Conservation (phyloP, 2,329 filamentous ascomycete species). For the Beauveria sp. region DNA sequence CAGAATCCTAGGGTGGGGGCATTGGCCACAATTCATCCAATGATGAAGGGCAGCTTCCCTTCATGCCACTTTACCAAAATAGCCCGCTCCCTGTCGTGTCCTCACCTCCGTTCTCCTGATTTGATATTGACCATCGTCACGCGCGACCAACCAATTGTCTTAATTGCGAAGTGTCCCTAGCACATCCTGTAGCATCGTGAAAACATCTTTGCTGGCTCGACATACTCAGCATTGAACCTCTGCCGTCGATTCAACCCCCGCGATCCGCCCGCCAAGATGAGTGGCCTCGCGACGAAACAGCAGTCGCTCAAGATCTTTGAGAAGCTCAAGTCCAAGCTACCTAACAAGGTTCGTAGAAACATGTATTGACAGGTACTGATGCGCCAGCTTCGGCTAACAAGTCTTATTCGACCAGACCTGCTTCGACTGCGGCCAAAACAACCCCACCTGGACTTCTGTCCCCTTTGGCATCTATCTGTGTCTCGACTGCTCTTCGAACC, state of each 20-base stretch:
- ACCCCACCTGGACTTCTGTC: slow-evolving; percentile 96
- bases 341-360: slow-evolving; percentile 71
- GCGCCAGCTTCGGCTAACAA: not conserved
- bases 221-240: not conserved
- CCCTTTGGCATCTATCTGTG: slow-evolving; percentile 97
- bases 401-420: slow-evolving; percentile 58
- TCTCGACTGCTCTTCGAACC: slow-evolving; percentile 93
- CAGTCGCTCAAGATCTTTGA: slow-evolving; percentile 97
- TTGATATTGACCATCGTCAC: not conserved
- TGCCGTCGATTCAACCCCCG: not conserved
- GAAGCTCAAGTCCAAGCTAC: slow-evolving; percentile 88
- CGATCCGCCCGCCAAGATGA: slow-evolving; percentile 42
- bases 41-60: slow-evolving; percentile 26
- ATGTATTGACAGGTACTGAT: not conserved
- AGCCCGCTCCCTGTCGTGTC: slow-evolving; percentile 19
- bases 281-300: slow-evolving; percentile 73
- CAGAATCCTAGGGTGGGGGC: slow-evolving; percentile 26
- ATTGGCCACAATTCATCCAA: slow-evolving; percentile 16
- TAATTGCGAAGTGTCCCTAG: not conserved
- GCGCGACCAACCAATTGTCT: not conserved
- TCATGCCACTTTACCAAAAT: slow-evolving; percentile 35
- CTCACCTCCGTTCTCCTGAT: slow-evolving; percentile 27
- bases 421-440: slow-evolving; percentile 97
- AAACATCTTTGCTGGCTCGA: not conserved
- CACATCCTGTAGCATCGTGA: not conserved